Conservation (phyloP, 176 grass and related monocot genomes). For the Musa acuminata region DNA sequence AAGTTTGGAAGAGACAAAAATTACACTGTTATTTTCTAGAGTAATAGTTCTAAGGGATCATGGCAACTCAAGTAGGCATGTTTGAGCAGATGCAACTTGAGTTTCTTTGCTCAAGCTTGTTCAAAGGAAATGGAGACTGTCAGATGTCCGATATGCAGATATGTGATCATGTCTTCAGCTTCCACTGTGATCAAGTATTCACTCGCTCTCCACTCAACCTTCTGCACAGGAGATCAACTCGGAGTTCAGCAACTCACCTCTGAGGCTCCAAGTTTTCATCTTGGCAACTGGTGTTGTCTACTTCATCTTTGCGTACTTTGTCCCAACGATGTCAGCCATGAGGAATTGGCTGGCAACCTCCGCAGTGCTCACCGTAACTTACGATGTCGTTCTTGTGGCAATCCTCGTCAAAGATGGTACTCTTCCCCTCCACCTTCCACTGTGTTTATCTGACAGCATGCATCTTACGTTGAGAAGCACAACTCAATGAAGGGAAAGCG, state of each 20-base stretch:
- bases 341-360: constrained; percentile 74
- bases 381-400: constrained; percentile 35
- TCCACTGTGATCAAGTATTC: not conserved
- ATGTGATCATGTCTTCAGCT: not conserved
- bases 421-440: not conserved
- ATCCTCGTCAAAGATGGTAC: constrained; percentile 62
- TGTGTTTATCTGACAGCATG: not conserved
- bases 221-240: constrained; percentile 48
- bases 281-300: constrained; percentile 37
- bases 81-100: too few relatives aligned
- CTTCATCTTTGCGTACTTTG: constrained; percentile 69
- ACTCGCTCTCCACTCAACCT: not conserved
- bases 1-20: too few relatives aligned
- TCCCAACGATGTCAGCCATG: constrained; percentile 81
- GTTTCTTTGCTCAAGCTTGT: too few relatives aligned
- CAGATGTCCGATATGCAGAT: not conserved
- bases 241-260: constrained; percentile 42
- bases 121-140: too few relatives aligned
- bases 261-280: constrained; percentile 60
- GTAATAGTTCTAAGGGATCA: not conserved
- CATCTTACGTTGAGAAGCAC: not conserved
- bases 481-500: constrained; percentile 27
- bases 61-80: too few relatives aligned
- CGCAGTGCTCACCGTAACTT: constrained; percentile 45
- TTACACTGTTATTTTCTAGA: not conserved